Percentiles rank a stretch among this genome's conserved stretches.
phyloP scores from a whole-genome alignment of 495 filamentous ascomycete species.

The Podospora pseudocomata region DNA sequence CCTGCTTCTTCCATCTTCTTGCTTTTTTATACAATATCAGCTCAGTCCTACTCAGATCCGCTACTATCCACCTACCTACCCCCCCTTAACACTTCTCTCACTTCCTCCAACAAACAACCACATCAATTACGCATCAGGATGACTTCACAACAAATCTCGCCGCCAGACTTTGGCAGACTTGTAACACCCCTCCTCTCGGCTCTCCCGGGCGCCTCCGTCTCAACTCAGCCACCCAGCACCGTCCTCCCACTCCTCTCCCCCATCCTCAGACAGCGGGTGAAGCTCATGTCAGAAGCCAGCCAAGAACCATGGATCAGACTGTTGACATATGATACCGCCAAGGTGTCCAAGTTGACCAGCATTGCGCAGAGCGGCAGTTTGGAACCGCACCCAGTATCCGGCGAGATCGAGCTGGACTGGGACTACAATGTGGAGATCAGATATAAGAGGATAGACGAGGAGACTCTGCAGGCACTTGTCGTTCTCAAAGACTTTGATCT shows the following conservation, averaged over 20 bases:
- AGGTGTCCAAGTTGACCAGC: conserved; percentile 62
- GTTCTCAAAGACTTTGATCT: conserved; percentile 53
- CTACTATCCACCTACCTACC: neutral
- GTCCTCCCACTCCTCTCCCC: conserved; percentile 82
- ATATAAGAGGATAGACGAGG: conserved; percentile 75
- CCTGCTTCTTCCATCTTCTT: neutral
- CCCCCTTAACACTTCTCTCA: neutral
- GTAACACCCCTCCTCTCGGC: conserved; percentile 78
- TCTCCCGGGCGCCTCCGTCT: conserved; percentile 78
- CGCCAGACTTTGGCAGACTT: conserved; percentile 61
- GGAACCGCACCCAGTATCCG: conserved; percentile 87
- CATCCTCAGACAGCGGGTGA: conserved; percentile 83
- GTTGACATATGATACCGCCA: conserved; percentile 76
- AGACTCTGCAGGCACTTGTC: conserved; percentile 75
- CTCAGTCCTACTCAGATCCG: neutral
- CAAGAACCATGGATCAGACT: conserved; percentile 81
- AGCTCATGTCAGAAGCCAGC: conserved; percentile 64
- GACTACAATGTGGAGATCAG: conserved; percentile 57
- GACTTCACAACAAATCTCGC: conserved; percentile 44
- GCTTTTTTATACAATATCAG: conserved; percentile 2
- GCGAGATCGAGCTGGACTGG: conserved; percentile 77
- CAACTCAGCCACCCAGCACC: conserved; percentile 69
- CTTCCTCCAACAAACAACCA: neutral
- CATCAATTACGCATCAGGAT: conserved; percentile 22
- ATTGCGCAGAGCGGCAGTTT: conserved; percentile 64